A percentile compares a stretch with the other conserved stretches of the same genome.
These are phyloP conservation scores for Pyrenophora seminiperda DNA, from an alignment of 2,329 filamentous ascomycete species.

Conservation along the genomic window DNA sequence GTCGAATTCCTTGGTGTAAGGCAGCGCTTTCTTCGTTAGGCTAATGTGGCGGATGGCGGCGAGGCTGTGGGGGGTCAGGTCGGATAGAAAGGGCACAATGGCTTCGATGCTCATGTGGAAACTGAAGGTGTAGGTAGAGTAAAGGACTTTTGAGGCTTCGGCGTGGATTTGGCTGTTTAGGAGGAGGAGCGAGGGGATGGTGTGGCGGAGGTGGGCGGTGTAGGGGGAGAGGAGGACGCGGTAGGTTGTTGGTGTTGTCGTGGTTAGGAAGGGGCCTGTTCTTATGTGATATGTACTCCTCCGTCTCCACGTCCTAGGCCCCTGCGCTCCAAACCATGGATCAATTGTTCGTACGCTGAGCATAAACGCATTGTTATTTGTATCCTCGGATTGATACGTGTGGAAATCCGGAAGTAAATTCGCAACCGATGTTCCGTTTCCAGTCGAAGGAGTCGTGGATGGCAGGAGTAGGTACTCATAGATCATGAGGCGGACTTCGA, in stretches of 20 bases:
- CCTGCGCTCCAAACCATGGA: conserved; percentile 40
- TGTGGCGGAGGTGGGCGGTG: conserved; percentile 55
- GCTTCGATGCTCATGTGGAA: conserved; percentile 67
- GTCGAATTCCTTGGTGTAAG: conserved; percentile 61
- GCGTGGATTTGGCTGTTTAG: conserved; percentile 52
- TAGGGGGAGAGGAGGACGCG: conserved; percentile 52
- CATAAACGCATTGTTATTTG: conserved; percentile 40
- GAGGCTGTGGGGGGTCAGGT: conserved; percentile 59
- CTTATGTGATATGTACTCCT: conserved; percentile 49
- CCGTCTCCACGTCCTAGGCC: conserved; percentile 34
- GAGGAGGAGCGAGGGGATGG: conserved; percentile 35
- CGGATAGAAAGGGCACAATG: conserved; percentile 63
- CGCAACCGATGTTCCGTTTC: conserved; percentile 38
- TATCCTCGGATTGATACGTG: conserved; percentile 47
- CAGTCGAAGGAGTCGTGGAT: conserved; percentile 39
- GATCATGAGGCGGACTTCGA: conserved; percentile 55
- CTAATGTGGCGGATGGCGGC: conserved; percentile 57
- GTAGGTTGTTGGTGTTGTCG: conserved; percentile 62
- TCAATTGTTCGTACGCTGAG: conserved; percentile 54
- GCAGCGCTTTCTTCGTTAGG: conserved; percentile 61
- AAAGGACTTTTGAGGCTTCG: conserved; percentile 63
- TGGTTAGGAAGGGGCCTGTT: conserved; percentile 51
- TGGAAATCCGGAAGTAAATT: conserved; percentile 49
- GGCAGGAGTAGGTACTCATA: conserved; percentile 53
- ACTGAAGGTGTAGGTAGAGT: conserved; percentile 62